These are phyloP conservation scores for Cutaneotrichosporon sp. DNA, from an alignment of 1,284 basidiomycete genomes.

Conservation along the genomic window DNA sequence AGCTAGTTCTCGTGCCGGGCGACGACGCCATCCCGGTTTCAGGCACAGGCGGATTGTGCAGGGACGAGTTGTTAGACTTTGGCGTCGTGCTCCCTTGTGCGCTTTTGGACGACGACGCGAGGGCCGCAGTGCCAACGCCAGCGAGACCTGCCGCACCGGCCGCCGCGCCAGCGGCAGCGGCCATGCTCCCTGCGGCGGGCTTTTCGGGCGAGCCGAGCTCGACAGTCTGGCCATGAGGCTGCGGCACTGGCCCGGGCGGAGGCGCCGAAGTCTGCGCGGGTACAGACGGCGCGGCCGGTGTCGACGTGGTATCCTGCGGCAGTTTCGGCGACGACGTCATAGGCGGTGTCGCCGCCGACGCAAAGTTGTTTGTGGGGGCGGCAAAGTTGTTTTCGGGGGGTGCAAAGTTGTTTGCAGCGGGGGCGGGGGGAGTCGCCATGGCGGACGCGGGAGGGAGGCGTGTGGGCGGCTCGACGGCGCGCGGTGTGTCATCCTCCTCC, in stretches of 20 bases:
- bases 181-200: not conserved
- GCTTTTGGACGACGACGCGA: not conserved
- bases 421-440: not conserved
- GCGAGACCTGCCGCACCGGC: not conserved
- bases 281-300: too few relatives aligned
- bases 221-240: not conserved
- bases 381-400: too few relatives aligned
- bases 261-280: too few relatives aligned
- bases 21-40: too few relatives aligned
- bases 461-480: not conserved
- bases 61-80: not conserved
- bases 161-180: not conserved
- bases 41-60: too few relatives aligned
- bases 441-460: not conserved
- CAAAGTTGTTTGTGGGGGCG: not conserved
- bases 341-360: too few relatives aligned
- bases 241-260: not conserved
- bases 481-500: not conserved
- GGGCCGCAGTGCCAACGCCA: not conserved
- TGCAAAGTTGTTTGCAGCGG: not conserved
- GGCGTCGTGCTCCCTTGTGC: not conserved
- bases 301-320: not conserved
- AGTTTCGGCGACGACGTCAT: too few relatives aligned
- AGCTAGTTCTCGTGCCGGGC: too few relatives aligned
- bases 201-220: not conserved